Evolutionary conservation across 495 filamentous ascomycete genomes (phyloP).

Genomic region (Talaromyces liani): DNA sequence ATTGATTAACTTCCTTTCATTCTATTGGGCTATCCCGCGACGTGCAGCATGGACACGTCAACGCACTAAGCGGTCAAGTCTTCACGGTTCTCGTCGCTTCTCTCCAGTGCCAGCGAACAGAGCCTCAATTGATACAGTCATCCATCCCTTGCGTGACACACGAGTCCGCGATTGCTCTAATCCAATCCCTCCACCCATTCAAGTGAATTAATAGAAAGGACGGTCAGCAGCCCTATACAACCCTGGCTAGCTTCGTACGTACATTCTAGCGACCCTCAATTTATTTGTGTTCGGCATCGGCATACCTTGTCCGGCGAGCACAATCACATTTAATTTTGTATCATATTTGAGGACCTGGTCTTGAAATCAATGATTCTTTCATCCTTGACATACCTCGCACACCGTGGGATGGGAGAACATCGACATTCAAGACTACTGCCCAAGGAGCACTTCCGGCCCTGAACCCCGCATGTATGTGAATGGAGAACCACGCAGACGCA

Average conservation of each 20-base stretch:
- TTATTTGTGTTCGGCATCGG: neutral
- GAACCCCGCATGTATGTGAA: constrained; percentile 1
- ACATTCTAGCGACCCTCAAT: neutral
- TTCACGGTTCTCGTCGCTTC: neutral
- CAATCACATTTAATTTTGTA: neutral
- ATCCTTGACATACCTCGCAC: neutral
- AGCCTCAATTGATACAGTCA: neutral
- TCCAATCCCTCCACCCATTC: neutral
- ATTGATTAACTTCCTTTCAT: neutral
- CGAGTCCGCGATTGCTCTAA: neutral
- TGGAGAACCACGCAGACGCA: neutral
- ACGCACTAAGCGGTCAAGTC: constrained; percentile 5
- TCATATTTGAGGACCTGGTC: neutral
- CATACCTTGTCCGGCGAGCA: neutral
- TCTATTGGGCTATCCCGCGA: neutral
- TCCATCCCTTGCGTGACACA: neutral
- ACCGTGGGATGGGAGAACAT: neutral
- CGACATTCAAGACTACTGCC: neutral
- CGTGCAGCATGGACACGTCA: constrained; percentile 6
- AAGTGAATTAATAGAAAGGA: neutral
- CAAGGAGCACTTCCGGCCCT: neutral
- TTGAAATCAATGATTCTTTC: neutral
- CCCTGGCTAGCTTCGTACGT: neutral
- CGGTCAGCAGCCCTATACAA: neutral
- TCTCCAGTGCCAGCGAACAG: neutral